phyloP scores from a whole-genome alignment of 78 protist species.

The Dictyostelium intermedium region DNA sequence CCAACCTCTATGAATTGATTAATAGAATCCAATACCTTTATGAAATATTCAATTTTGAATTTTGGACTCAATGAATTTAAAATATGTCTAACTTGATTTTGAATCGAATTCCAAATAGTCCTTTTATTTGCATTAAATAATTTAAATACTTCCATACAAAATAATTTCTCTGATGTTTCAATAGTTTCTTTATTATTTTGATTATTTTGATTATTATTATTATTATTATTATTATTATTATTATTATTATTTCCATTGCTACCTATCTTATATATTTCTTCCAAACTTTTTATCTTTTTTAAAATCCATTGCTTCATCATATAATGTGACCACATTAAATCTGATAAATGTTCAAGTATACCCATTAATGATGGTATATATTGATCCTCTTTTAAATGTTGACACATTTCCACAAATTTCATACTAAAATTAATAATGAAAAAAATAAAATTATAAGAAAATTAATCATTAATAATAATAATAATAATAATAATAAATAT shows the following conservation, averaged over 20 bases:
- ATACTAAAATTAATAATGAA: neutral
- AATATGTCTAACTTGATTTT: slow-evolving; percentile 56
- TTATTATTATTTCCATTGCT: neutral
- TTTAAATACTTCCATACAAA: slow-evolving; percentile 39
- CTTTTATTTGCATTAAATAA: slow-evolving; percentile 2
- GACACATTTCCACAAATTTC: slow-evolving; percentile 61
- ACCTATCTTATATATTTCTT: neutral
- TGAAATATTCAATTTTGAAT: slow-evolving; percentile 66
- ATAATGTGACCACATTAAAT: slow-evolving; percentile 68
- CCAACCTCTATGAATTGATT: slow-evolving; percentile 74
- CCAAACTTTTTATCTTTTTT: neutral
- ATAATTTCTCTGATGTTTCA: neutral
- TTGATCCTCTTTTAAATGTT: slow-evolving; percentile 64
- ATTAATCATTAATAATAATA: no score
- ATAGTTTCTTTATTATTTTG: neutral
- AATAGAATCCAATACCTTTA: slow-evolving; percentile 54
- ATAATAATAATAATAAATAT: neutral
- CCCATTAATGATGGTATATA: slow-evolving; percentile 41
- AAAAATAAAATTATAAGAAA: neutral
- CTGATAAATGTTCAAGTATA: slow-evolving; percentile 49
- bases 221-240: neutral
- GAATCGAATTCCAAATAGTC: slow-evolving; percentile 66
- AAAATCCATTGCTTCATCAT: slow-evolving; percentile 55
- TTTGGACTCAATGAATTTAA: slow-evolving; percentile 27
- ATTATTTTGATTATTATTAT: neutral